A percentile compares a stretch with the other conserved stretches of the same genome.
phyloP scores from a whole-genome alignment of 495 filamentous ascomycete genomes.

The Cercophora sp. region DNA sequence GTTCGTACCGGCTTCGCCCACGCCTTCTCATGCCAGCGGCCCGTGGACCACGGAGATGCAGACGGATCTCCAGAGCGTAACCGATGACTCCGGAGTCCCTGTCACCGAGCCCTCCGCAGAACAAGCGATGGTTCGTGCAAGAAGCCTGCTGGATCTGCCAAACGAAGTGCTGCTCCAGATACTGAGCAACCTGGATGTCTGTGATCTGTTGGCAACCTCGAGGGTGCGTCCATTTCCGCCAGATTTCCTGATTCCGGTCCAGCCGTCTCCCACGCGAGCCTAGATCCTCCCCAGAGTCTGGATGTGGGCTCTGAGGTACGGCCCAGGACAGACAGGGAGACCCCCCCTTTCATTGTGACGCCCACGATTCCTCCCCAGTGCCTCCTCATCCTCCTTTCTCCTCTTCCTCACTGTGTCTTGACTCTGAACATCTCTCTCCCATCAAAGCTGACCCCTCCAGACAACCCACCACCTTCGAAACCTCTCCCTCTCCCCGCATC shows the following conservation, averaged over 20 bases:
- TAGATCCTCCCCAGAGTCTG: too few relatives aligned
- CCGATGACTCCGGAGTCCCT: not conserved
- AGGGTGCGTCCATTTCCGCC: slow-evolving; percentile 53
- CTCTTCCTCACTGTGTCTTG: too few relatives aligned
- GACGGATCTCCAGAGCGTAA: not conserved
- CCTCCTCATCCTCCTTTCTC: too few relatives aligned
- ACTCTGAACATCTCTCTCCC: too few relatives aligned
- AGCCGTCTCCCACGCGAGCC: too few relatives aligned
- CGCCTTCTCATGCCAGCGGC: too few relatives aligned
- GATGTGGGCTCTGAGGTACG: too few relatives aligned
- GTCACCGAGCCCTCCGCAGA: not conserved
- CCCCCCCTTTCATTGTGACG: too few relatives aligned
- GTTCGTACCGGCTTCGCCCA: not conserved
- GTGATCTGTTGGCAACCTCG: slow-evolving; percentile 51
- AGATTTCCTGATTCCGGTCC: too few relatives aligned
- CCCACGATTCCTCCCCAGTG: too few relatives aligned
- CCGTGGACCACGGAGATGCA: not conserved
- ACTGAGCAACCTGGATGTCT: slow-evolving; percentile 53
- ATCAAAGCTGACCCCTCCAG: slow-evolving; percentile 35
- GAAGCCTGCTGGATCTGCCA: slow-evolving; percentile 37
- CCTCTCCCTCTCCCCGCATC: slow-evolving; percentile 51
- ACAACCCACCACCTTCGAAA: slow-evolving; percentile 53
- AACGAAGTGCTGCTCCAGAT: slow-evolving; percentile 55
- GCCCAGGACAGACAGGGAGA: too few relatives aligned
- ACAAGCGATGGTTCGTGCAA: not conserved